Base-by-base conservation (phyloP, 768 basidiomycete genomes). In the Pulveroboletus ravenelii region DNA sequence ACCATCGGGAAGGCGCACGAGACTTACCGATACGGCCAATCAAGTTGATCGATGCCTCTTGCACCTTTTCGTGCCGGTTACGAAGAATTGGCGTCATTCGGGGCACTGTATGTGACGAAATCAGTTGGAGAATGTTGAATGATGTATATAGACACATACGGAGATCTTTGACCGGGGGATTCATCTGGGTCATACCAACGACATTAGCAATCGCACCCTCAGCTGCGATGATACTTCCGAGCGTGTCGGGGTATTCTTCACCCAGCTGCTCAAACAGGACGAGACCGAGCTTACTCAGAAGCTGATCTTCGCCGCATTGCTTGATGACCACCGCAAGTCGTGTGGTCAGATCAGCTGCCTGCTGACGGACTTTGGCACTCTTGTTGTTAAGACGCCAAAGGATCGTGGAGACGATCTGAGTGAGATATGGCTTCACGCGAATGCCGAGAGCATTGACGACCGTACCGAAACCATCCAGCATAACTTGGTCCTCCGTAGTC, bases 131-230 rank as follows among this genome's bases (percentile, higher is more conserved):
- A 27, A 34, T 8, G 27, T 13, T 27, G 37, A 41, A 20, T 17
- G 31, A 37, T 23, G 36, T 18, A 51, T 20, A 0, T 9, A 37
- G 52, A 46, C 10, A 85, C 94, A 81, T 70, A 96, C 94, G 67
- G 51, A 99, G 84, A 79, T 99, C 96, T 70, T 99, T 99, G 25
- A 99, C 94, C 0, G 96, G 96, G 13, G 96, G 96, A 67, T 96
- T 97, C 96, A 99, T 99, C 69, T 97, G 93, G 10, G 96, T 96
- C 96, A 98, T 99, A 71, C 96, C 96, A 55, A 99, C 96, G 44
- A 98, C 96, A 61, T 98, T 98, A 57, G 96, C 96, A 62, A 99
- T 98, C 42, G 96, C 96, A 56, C 93, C 95, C 63, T 93, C 92
- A 39, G 96, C 96, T 42, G 95, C 94, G 69, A 98, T 99, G 70